A percentile compares a stretch with the other conserved stretches of the same genome.
Evolutionary conservation across 495 filamentous ascomycete genomes (phyloP).

Genomic region (Penicillium parvum): DNA sequence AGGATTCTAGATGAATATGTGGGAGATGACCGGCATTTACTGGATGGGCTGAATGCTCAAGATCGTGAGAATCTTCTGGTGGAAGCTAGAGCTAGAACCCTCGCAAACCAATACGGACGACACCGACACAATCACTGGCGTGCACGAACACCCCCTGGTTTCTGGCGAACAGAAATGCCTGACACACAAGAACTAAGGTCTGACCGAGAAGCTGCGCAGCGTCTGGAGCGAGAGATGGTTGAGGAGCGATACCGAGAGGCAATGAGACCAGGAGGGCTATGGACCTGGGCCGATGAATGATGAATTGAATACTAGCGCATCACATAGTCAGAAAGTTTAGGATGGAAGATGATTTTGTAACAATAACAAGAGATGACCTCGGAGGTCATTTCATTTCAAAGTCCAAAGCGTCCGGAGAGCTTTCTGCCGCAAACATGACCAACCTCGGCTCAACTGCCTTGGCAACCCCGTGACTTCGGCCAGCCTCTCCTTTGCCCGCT

Average conservation of each 20-base stretch:
- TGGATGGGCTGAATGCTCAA: conserved; percentile 41
- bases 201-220: conserved; percentile 57
- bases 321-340: background rate
- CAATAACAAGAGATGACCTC: too few relatives aligned
- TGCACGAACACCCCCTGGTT: conserved; percentile 70
- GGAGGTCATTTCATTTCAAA: too few relatives aligned
- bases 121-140: conserved; percentile 74
- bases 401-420: background rate
- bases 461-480: conserved; percentile 18
- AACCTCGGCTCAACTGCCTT: conserved; percentile 22
- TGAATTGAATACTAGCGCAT: background rate
- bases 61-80: conserved; percentile 57
- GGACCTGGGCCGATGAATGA: conserved; percentile 78
- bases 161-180: conserved; percentile 87
- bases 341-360: too few relatives aligned
- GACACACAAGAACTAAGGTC: conserved; percentile 68
- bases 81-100: conserved; percentile 59
- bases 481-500: conserved; percentile 3
- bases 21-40: conserved; percentile 47
- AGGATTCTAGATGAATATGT: conserved; percentile 61
- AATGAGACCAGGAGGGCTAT: conserved; percentile 67
- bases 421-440: conserved; percentile 6
- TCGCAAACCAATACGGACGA: conserved; percentile 69
- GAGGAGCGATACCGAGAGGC: conserved; percentile 77
- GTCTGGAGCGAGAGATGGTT: conserved; percentile 56